Percentiles rank a stretch among this genome's conserved stretches.
These are phyloP conservation scores for Candida vaughaniae DNA, from an alignment of 805 yeast genomes.

Conservation along the genomic window DNA sequence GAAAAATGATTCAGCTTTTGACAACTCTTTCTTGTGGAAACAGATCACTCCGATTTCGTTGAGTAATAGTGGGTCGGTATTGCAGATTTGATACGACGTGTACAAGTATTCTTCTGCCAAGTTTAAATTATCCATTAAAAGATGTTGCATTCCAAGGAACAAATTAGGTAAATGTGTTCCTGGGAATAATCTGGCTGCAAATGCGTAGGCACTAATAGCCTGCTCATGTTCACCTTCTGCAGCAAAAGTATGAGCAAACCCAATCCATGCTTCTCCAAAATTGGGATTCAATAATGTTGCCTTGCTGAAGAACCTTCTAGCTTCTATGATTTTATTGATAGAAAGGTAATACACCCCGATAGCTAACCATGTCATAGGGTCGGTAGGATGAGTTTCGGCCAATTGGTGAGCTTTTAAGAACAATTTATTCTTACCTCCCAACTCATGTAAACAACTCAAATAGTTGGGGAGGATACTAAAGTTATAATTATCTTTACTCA, in stretches of 20 bases:
- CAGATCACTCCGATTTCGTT: constrained; percentile 93
- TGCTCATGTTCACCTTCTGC: constrained; percentile 99
- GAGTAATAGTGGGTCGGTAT: constrained; percentile 79
- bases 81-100: constrained; percentile 74
- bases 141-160: constrained; percentile 93
- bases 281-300: constrained; percentile 86
- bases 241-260: constrained; percentile 97
- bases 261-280: constrained; percentile 96
- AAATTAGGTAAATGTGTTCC: constrained; percentile 88
- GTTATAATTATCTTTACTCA: constrained; percentile 66
- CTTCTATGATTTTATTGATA: constrained; percentile 70
- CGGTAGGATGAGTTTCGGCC: constrained; percentile 79
- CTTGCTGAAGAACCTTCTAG: constrained; percentile 82
- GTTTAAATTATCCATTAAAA: constrained; percentile 78
- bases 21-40: constrained; percentile 69
- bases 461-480: constrained; percentile 73
- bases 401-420: constrained; percentile 80
- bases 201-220: constrained; percentile 94
- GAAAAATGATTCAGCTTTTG: constrained; percentile 68
- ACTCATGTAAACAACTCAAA: constrained; percentile 79
- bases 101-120: constrained; percentile 83
- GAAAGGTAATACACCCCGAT: constrained; percentile 88
- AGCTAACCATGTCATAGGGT: constrained; percentile 86
- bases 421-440: constrained; percentile 77
- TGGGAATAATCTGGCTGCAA: constrained; percentile 88